Evolutionary conservation across 2,329 filamentous ascomycete genomes (phyloP).

Genomic region (Talaromyces sp.): DNA sequence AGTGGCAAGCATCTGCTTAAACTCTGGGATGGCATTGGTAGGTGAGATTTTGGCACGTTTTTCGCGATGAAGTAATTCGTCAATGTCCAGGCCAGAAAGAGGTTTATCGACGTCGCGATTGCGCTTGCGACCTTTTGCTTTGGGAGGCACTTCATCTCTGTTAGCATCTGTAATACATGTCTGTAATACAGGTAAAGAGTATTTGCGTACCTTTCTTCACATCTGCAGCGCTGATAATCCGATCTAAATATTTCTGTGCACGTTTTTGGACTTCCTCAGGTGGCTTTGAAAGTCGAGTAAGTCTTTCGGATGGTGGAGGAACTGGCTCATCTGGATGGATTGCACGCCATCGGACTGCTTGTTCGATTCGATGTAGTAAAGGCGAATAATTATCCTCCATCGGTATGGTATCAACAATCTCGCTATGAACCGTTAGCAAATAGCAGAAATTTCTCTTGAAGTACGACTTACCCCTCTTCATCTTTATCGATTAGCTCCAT

Average conservation of each 20-base stretch:
- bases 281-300: conserved; percentile 72
- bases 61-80: conserved; percentile 68
- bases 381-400: conserved; percentile 84
- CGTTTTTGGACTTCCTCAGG: conserved; percentile 64
- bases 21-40: conserved; percentile 82
- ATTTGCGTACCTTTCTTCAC: conserved; percentile 70
- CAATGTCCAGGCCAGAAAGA: conserved; percentile 84
- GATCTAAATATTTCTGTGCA: conserved; percentile 58
- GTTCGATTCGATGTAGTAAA: conserved; percentile 81
- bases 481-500: conserved; percentile 81
- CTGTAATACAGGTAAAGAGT: neutral
- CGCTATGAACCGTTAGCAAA: conserved; percentile 33
- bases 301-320: conserved; percentile 60
- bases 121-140: conserved; percentile 69
- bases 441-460: neutral
- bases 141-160: conserved; percentile 68
- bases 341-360: conserved; percentile 79
- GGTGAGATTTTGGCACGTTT: conserved; percentile 56
- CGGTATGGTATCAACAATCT: conserved; percentile 66
- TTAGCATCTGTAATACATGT: neutral
- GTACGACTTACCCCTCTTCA: conserved; percentile 65
- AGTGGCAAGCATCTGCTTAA: conserved; percentile 72
- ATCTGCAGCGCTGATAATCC: conserved; percentile 67
- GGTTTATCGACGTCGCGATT: conserved; percentile 72
- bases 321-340: conserved; percentile 67